A percentile compares a stretch with the other conserved stretches of the same genome.
These are phyloP conservation scores for Ophiostoma angusticollis DNA, from an alignment of 2,329 filamentous ascomycete genomes.

Conservation along the genomic window DNA sequence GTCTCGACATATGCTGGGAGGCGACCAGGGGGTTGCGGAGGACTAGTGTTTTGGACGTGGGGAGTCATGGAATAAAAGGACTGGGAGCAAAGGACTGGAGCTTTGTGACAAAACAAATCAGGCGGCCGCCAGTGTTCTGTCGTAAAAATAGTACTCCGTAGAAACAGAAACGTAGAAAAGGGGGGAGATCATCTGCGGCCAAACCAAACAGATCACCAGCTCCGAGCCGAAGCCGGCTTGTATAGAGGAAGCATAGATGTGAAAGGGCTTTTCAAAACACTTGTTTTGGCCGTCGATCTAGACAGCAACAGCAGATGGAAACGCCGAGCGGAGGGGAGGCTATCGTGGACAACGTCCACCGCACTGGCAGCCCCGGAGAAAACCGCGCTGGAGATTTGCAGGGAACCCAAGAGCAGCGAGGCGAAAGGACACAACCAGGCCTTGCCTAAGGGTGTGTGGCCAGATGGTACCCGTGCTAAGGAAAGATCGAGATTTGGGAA, in stretches of 20 bases:
- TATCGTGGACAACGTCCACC: too few relatives aligned
- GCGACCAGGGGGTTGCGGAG: neutral
- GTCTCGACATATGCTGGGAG: conserved; percentile 8
- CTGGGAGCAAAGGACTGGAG: neutral
- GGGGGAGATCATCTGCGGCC: conserved; percentile 4
- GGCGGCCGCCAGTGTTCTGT: conserved; percentile 5
- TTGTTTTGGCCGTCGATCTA: too few relatives aligned
- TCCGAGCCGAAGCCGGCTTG: conserved; percentile 1
- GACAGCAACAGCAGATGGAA: too few relatives aligned
- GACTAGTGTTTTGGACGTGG: conserved; percentile 12
- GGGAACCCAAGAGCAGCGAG: too few relatives aligned
- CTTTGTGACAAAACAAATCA: neutral
- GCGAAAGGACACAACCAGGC: neutral
- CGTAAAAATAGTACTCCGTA: too few relatives aligned
- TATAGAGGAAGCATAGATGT: too few relatives aligned
- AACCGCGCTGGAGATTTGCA: too few relatives aligned
- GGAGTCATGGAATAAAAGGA: conserved; percentile 1
- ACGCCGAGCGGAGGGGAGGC: too few relatives aligned
- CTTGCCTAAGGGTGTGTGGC: too few relatives aligned
- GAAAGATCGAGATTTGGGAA: neutral
- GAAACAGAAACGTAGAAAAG: conserved; percentile 4
- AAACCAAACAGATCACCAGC: conserved; percentile 1
- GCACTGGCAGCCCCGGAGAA: too few relatives aligned
- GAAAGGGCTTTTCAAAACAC: too few relatives aligned
- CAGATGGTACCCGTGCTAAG: too few relatives aligned